Percentiles rank a stretch among this genome's conserved stretches.
Conservation (phyloP, 2,329 filamentous ascomycete species). For the Cladosporium colombiae region DNA sequence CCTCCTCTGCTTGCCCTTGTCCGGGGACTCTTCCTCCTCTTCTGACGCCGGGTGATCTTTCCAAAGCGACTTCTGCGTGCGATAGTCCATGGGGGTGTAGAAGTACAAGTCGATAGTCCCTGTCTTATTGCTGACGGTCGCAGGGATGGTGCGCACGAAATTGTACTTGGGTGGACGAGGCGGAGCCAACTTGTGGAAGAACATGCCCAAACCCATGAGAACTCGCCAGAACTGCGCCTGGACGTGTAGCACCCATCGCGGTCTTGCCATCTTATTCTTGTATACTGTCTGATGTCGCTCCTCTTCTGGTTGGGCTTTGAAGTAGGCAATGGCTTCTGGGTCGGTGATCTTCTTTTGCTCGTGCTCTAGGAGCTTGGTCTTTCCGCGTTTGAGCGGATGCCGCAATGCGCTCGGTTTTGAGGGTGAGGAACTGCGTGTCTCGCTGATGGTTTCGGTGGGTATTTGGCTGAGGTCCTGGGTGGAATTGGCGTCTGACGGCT, state of each 20-base stretch:
- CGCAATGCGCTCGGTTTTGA: background rate
- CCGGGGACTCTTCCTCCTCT: constrained; percentile 16
- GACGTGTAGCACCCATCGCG: constrained; percentile 62
- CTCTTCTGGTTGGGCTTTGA: constrained; percentile 9
- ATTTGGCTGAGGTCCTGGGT: background rate
- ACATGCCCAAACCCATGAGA: constrained; percentile 69
- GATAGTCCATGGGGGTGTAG: constrained; percentile 58
- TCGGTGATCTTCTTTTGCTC: constrained; percentile 13
- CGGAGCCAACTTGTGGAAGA: constrained; percentile 62
- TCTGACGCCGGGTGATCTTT: constrained; percentile 19
- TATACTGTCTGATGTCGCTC: constrained; percentile 12
- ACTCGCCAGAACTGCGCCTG: constrained; percentile 68
- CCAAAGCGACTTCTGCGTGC: constrained; percentile 43
- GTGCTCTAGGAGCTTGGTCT: constrained; percentile 16
- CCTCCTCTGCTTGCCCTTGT: constrained; percentile 26
- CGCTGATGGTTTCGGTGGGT: background rate
- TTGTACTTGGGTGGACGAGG: constrained; percentile 61
- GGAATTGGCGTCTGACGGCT: background rate
- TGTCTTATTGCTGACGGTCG: constrained; percentile 48
- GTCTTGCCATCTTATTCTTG: constrained; percentile 34
- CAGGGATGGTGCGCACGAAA: constrained; percentile 59
- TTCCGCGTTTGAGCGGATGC: constrained; percentile 7
- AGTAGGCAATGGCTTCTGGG: background rate
- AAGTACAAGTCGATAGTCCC: constrained; percentile 59
- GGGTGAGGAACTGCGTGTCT: background rate